Evolutionary conservation across 768 basidiomycete genomes (phyloP), one percentile per base, ranked within the genome.

Genomic region (Xerocomellus chrysenteron): DNA sequence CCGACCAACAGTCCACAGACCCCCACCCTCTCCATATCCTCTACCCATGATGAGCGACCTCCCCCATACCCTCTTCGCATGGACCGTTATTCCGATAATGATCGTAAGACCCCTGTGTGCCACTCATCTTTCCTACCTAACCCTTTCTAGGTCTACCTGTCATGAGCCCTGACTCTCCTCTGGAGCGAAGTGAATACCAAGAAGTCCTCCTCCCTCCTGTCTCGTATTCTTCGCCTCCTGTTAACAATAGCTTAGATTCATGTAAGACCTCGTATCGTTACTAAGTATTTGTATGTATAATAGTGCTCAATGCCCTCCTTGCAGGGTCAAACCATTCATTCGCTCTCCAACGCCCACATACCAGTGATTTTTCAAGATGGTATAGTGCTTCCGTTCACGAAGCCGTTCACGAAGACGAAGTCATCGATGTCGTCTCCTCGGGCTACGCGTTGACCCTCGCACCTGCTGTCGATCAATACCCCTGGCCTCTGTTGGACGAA

Each of bases 181-280:
- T 74, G 55, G 66, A 66, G 35, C 68, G 64, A 59, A 62, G 56
- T 63, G 70, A 61, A 65, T 69, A 63, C 60, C 44, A 52, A 21
- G 68, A 66, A 63, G 66, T 70, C 65, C 56, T 66, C 61, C 71
- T 65, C 64, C 68, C 65, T 59, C 39, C 68, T 63, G 62, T 64
- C 58, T 44, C 64, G 35, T 69, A 55, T 51, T 60, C 70, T 65
- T 62, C 74, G 65, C 59, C 71, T 67, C 65, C 71, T 73, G 65
- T 68, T 74, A 66, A 74, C 71, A 75, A 70, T 85, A 83, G 78
- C 76, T 74, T 85, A 84, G 82, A 80, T 73, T 65, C 81, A 81
- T 85, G 86, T 87, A 87, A 87, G 86, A 82, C 73, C 66, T 74
- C 81, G 85, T 86, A 86, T 80, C 80, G 77, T 66, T 84, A 83